Base-by-base conservation (phyloP, 2,329 filamentous ascomycete species). In the Aspergillus carbonarius region DNA sequence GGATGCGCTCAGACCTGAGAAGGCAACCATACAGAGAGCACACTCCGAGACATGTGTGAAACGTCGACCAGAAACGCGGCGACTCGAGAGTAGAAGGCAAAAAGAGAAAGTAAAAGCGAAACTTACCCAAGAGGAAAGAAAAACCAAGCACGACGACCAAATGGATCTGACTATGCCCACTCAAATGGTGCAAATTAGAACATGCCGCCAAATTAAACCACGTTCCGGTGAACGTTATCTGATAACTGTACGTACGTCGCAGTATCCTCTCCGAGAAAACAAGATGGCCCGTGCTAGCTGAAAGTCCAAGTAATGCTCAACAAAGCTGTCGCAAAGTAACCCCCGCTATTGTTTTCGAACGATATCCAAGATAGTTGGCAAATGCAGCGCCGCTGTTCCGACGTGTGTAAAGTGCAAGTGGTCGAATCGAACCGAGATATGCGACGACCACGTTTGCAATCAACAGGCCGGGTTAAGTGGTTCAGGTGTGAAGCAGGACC, bases 11-110 rank as follows among this genome's bases (percentile, higher is more conserved):
- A 53, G 55, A 52, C 47, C 20, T 25, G 42, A 27, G 42, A 23
- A 52, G 42, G n/a, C 34, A 54, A 53, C 60, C 63, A 64, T 32
- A 54, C 53, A 47, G 52, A 42, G 27, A 23, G 23, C 32, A 30
- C 30, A 23, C 44, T 39, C 59, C 49, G 54, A 64, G 54, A 63
- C 61, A 66, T 61, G 55, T 49, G 44, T 48, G 40, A 40, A 58
- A 46, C n/a, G 48, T 34, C 42, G 37, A 37, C 25, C 30, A 35
- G 18, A 49, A 42, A 56, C 27, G 15, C n/a, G 48, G 53, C 12
- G 23, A 7, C n/a, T 42, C n/a, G 25, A 17, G 17, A 17, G n/a
- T n/a, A 17, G 15, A 30, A 32, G 32, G 2, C 25, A 37, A 3
- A 5, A 30, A 8, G 18, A n/a, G 5, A 32, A 54, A 23, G 50